phyloP scores from a whole-genome alignment of 768 basidiomycete genomes.

The Pholiota molesta region DNA sequence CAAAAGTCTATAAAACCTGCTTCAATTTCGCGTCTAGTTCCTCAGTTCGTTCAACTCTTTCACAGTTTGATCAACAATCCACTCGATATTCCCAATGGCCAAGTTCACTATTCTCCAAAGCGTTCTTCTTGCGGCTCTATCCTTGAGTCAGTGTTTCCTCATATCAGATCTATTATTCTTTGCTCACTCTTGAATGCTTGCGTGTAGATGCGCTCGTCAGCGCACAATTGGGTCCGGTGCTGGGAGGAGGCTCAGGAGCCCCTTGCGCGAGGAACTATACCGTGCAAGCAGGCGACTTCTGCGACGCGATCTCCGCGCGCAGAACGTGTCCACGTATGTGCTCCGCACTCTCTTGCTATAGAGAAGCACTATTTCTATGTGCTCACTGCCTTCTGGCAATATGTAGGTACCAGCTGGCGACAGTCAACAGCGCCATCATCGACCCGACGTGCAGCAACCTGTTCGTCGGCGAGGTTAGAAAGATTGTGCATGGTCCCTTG shows the following conservation, averaged over 20 bases:
- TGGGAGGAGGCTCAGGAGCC: too few relatives aligned
- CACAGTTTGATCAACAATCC: neutral
- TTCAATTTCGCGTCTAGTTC: neutral
- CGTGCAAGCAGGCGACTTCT: conserved; percentile 52
- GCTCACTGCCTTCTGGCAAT: neutral
- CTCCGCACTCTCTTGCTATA: too few relatives aligned
- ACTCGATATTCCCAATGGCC: neutral
- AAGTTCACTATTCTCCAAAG: neutral
- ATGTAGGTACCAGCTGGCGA: conserved; percentile 55
- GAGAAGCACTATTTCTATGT: too few relatives aligned
- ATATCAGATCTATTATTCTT: too few relatives aligned
- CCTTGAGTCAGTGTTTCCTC: neutral
- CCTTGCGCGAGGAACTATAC: conserved; percentile 54
- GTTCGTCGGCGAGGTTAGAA: conserved; percentile 45
- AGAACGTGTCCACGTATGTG: conserved; percentile 47
- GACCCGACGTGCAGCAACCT: conserved; percentile 59
- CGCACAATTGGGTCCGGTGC: conserved; percentile 2
- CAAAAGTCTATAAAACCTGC: neutral
- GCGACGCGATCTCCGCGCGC: conserved; percentile 51
- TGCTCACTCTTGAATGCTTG: neutral
- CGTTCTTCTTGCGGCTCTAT: neutral
- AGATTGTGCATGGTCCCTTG: too few relatives aligned
- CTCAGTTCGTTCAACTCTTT: neutral
- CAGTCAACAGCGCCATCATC: conserved; percentile 52
- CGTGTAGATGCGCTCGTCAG: conserved; percentile 1